Conservation (phyloP, 2,329 filamentous ascomycete species). For the Aspergillus brunneoviolaceus region DNA sequence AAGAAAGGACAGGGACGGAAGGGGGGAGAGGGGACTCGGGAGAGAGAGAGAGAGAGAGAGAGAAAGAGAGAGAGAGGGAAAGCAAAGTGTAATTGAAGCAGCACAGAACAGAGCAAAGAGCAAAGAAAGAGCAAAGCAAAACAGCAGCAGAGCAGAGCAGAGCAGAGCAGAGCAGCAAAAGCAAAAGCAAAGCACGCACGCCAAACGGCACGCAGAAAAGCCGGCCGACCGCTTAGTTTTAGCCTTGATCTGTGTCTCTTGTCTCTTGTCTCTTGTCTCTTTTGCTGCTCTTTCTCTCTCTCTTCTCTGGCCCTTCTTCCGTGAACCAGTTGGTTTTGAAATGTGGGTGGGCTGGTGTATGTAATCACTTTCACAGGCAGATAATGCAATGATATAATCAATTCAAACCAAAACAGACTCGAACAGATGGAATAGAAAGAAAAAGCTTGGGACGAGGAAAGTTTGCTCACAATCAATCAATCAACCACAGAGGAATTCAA, state of each 20-base stretch:
- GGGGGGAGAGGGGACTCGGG: background rate
- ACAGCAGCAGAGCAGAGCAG: background rate
- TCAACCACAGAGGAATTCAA: background rate
- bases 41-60: conserved; percentile 10
- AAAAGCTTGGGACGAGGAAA: background rate
- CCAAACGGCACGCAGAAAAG: conserved; percentile 19
- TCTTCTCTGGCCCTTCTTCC: background rate
- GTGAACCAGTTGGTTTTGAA: background rate
- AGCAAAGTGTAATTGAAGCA: background rate
- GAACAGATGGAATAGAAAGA: background rate
- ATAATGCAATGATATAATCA: no score
- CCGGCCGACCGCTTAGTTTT: conserved; percentile 18
- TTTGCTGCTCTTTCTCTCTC: conserved; percentile 2
- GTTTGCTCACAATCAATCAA: background rate
- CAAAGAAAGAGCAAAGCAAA: background rate
- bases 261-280: conserved; percentile 7
- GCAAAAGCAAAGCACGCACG: conserved; percentile 1
- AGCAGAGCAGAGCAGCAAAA: background rate
- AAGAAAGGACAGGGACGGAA: conserved; percentile 10
- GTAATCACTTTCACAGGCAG: background rate
- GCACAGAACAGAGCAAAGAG: background rate
- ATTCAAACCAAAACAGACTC: background rate
- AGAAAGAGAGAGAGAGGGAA: conserved; percentile 11
- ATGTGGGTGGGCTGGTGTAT: background rate
- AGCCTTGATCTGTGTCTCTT: background rate